Base-by-base conservation (phyloP, 2,329 filamentous ascomycete species). In the Verticillium zaregamsianum region DNA sequence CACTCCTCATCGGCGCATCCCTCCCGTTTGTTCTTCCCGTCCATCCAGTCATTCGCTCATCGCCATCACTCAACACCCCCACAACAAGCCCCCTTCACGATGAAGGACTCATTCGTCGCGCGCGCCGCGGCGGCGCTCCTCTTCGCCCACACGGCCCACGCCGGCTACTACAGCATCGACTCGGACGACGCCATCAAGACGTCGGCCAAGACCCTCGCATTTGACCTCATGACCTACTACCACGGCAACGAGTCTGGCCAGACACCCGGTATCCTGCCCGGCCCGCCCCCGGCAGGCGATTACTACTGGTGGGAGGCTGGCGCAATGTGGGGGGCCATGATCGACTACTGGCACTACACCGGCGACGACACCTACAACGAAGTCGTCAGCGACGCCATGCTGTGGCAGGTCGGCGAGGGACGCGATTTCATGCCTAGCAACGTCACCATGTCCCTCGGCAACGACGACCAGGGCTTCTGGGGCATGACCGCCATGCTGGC, bases 251-350 rank as follows among this genome's bases (percentile, higher is more conserved):
- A 77, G 62, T 74, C 80, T 0, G 82, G 83, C 59, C 74, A 79
- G 69, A 82, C 80, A 15, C 83, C 84, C 8, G 84, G 84, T 40
- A 86, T 85, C 66, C 72, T 86, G 14, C 83, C 84, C 1, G 84
- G 83, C 0, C 84, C 84, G 61, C 84, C 84, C 66, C 70, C 73
- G 1, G 69, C 70, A 37, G 83, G 83, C 65, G 79, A 83, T 64
- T 89, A 89, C 72, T 91, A 90, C 79, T 92, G 89, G 89, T 92
- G 89, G 89, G 86, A 91, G 71, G 86, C 86, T 5, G 85, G 86
- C 59, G 85, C 86, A 14, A 80, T 92, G 76, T 90, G 89, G 81
- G 86, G 87, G 64, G 84, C 86, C 1, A 77, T 90, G 68, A 79
- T 91, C 49, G 87, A 91, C 72, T 91, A 91, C 72, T 89, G 86